These are phyloP conservation scores for Kurtzmaniella quercitrusa DNA, from an alignment of 1,139 yeast genomes.

Conservation along the genomic window DNA sequence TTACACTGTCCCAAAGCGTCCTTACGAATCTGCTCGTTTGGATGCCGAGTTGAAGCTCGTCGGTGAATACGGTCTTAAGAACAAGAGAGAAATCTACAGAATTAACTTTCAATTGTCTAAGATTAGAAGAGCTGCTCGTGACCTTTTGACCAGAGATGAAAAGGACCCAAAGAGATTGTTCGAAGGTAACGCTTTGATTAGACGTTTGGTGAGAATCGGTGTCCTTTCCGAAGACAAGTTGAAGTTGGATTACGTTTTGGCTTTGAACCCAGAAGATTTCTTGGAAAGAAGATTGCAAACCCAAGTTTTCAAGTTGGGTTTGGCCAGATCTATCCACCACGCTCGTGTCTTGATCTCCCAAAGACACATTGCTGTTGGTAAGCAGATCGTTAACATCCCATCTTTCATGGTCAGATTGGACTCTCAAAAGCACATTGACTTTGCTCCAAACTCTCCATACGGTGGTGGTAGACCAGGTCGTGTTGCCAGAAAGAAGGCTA, in stretches of 20 bases:
- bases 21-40: slow-evolving; percentile 98
- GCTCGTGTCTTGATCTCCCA: slow-evolving; percentile 98
- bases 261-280: slow-evolving; percentile 97
- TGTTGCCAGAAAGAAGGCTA: slow-evolving; percentile 96
- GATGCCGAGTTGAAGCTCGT: slow-evolving; percentile 98
- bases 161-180: slow-evolving; percentile 99
- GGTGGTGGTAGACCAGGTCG: slow-evolving; percentile 99
- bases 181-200: slow-evolving; percentile 99
- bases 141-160: slow-evolving; percentile 98
- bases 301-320: slow-evolving; percentile 99
- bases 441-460: slow-evolving; percentile 98
- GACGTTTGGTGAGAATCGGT: slow-evolving; percentile 98
- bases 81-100: slow-evolving; percentile 99
- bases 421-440: slow-evolving; percentile 99
- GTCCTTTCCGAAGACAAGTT: slow-evolving; percentile 98
- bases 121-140: slow-evolving; percentile 99
- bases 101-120: slow-evolving; percentile 97
- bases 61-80: slow-evolving; percentile 99
- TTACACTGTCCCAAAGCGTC: slow-evolving; percentile 98
- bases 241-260: slow-evolving; percentile 99
- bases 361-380: slow-evolving; percentile 99
- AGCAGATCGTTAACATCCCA: slow-evolving; percentile 98
- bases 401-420: slow-evolving; percentile 99
- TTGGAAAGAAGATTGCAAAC: slow-evolving; percentile 99
- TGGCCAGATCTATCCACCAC: slow-evolving; percentile 99